Evolutionary conservation across 2,329 filamentous ascomycete genomes (phyloP).

Genomic region (Harringtonia aguacate): DNA sequence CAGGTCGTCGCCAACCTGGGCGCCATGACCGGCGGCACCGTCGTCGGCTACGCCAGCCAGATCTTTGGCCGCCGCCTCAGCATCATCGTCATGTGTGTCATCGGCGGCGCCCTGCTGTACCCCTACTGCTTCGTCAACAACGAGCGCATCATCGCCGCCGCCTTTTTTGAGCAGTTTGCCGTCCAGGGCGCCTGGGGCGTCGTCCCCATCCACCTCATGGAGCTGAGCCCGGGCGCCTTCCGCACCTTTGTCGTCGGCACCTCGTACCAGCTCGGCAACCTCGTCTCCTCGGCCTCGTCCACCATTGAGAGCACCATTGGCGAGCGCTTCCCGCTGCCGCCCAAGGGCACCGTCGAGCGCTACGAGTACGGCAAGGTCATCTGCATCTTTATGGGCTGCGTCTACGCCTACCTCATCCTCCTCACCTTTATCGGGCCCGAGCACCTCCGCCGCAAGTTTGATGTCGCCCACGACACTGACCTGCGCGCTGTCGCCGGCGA

Average conservation of each 20-base stretch:
- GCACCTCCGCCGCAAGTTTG: constrained; percentile 39
- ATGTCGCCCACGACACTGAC: constrained; percentile 36
- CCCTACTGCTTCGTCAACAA: constrained; percentile 59
- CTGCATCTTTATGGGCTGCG: constrained; percentile 83
- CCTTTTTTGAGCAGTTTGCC: constrained; percentile 61
- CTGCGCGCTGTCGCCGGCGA: constrained; percentile 33
- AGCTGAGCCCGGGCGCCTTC: constrained; percentile 61
- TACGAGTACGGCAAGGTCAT: constrained; percentile 78
- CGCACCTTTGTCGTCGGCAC: constrained; percentile 67
- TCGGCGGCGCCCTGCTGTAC: constrained; percentile 53
- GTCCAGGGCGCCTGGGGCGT: constrained; percentile 70
- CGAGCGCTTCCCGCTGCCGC: constrained; percentile 60
- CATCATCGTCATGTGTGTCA: constrained; percentile 49
- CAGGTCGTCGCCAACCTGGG: constrained; percentile 73
- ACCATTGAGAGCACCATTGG: constrained; percentile 70
- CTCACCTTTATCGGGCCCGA: constrained; percentile 54
- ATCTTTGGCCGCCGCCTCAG: constrained; percentile 62
- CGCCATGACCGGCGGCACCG: constrained; percentile 62
- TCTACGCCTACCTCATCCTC: constrained; percentile 53
- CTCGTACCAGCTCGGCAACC: constrained; percentile 67
- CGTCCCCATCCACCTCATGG: constrained; percentile 70
- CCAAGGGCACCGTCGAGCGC: constrained; percentile 33
- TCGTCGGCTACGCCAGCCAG: constrained; percentile 65
- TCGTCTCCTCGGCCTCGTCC: constrained; percentile 56
- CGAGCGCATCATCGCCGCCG: constrained; percentile 49